phyloP scores from a whole-genome alignment of 129 eudicot genomes.

The Centaurea solstitialis region DNA sequence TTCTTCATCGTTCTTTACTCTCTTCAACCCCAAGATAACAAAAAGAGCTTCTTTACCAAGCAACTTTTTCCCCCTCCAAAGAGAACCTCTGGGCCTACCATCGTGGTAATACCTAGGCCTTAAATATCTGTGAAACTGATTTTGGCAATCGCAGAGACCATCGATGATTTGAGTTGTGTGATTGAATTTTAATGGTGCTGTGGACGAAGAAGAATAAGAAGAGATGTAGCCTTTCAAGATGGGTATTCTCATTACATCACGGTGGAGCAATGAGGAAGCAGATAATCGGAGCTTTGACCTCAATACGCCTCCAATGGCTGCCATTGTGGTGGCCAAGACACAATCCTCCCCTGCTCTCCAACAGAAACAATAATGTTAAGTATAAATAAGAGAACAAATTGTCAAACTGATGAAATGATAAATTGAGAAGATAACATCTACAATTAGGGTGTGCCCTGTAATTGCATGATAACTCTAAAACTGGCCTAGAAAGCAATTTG shows the following conservation, averaged over 20 bases:
- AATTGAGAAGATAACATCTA: background rate
- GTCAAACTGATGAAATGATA: background rate
- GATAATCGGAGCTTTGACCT: slow-evolving; percentile 33
- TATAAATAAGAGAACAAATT: background rate
- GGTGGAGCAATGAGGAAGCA: slow-evolving; percentile 1
- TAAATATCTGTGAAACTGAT: slow-evolving; percentile 4
- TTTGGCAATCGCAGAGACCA: background rate
- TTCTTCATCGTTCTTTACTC: slow-evolving; percentile 67
- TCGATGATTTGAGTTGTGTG: background rate
- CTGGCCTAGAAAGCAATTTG: too few species aligned
- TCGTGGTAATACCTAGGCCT: slow-evolving; percentile 52
- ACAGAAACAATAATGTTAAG: background rate
- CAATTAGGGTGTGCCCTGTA: background rate
- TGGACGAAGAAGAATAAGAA: slow-evolving; percentile 1
- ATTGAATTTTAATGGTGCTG: background rate
- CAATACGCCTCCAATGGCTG: slow-evolving; percentile 29
- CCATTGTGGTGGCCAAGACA: slow-evolving; percentile 19
- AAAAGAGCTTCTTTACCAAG: slow-evolving; percentile 93
- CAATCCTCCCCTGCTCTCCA: background rate
- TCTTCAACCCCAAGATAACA: slow-evolving; percentile 70
- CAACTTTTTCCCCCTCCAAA: slow-evolving; percentile 91
- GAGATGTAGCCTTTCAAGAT: slow-evolving; percentile 20
- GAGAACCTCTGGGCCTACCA: slow-evolving; percentile 93
- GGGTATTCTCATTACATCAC: slow-evolving; percentile 27
- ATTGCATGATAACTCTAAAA: too few species aligned